Base-by-base conservation (phyloP, 257 asterid genomes). In the Verbena officinalis region DNA sequence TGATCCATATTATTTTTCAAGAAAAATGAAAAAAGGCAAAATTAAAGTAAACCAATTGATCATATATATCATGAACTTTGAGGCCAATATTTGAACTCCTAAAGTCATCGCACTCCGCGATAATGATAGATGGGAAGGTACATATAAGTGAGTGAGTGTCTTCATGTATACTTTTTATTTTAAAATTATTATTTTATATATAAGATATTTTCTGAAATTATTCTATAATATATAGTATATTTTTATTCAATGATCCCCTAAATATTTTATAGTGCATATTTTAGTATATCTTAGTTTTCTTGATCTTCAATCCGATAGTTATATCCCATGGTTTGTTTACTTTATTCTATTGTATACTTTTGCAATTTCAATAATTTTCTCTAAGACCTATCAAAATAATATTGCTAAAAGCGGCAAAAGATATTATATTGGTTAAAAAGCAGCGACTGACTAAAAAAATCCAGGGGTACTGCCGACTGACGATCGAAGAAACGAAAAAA, bases 51-150 rank as follows among this genome's bases (percentile, higher is more conserved):
- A n/a, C 24, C 55, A 62, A 60, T 72, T 34, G 73, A 40, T n/a
- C n/a, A n/a, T n/a, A n/a, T 39, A 77, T 31, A 73, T 73, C 71
- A 55, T 43, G 59, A 72, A 69, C 66, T 63, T 55, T 75, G 57
- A 69, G 80, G 83, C 70, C 76, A 72, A 8, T 70, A 57, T 61
- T 36, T 17, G 64, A 57, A 62, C 14, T 21, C 27, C 27, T 22
- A 39, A 67, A 69, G 56, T 48, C 73, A 68, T 33, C 72, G 42
- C 70, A n/a, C n/a, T n/a, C n/a, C n/a, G n/a, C 70, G 80, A 73
- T 23, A 55, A 78, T 75, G 80, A 72, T 77, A 19, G 36, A 57
- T n/a, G n/a, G n/a, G n/a, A n/a, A n/a, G n/a, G n/a, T n/a, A n/a
- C n/a, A n/a, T n/a, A n/a, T n/a, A n/a, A n/a, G n/a, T n/a, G n/a